These are phyloP conservation scores for Backusella sp. DNA, from an alignment of 192 early-diverging fungal genomes.

Conservation along the genomic window DNA sequence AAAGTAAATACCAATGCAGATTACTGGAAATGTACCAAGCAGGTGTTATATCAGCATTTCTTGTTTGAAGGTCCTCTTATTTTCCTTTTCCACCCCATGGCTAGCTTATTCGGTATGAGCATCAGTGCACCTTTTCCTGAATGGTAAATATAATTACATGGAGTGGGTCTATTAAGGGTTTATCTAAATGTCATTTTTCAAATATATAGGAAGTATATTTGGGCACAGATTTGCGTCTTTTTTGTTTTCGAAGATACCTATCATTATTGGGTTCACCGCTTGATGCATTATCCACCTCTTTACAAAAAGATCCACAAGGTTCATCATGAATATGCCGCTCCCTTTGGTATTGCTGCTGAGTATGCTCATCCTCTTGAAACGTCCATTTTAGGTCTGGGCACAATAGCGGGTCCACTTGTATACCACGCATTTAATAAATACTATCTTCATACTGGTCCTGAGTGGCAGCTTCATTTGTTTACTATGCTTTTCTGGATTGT, in stretches of 20 bases:
- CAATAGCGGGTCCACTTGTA: constrained; percentile 75
- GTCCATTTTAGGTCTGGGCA: constrained; percentile 82
- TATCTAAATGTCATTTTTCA: neutral
- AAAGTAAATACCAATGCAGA: constrained; percentile 62
- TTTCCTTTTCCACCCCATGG: constrained; percentile 83
- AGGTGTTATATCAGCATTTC: constrained; percentile 78
- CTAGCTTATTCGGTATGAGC: constrained; percentile 80
- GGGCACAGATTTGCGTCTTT: constrained; percentile 68
- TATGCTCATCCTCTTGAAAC: constrained; percentile 90
- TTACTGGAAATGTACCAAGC: constrained; percentile 67
- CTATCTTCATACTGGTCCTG: neutral
- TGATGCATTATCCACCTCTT: constrained; percentile 82
- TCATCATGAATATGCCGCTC: constrained; percentile 90
- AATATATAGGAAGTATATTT: constrained; percentile 30
- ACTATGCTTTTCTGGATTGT: constrained; percentile 87
- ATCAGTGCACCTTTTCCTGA: constrained; percentile 83
- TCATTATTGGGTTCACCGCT: constrained; percentile 90
- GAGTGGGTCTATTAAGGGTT: neutral
- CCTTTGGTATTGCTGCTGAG: constrained; percentile 83
- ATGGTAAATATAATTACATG: constrained; percentile 42
- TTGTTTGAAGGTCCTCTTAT: constrained; percentile 86
- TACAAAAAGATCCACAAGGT: constrained; percentile 94
- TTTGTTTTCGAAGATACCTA: constrained; percentile 87
- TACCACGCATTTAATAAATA: constrained; percentile 16
- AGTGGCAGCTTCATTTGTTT: constrained; percentile 78